Evolutionary conservation across 2,329 filamentous ascomycete genomes (phyloP).

Genomic region (Didymella pinodella): DNA sequence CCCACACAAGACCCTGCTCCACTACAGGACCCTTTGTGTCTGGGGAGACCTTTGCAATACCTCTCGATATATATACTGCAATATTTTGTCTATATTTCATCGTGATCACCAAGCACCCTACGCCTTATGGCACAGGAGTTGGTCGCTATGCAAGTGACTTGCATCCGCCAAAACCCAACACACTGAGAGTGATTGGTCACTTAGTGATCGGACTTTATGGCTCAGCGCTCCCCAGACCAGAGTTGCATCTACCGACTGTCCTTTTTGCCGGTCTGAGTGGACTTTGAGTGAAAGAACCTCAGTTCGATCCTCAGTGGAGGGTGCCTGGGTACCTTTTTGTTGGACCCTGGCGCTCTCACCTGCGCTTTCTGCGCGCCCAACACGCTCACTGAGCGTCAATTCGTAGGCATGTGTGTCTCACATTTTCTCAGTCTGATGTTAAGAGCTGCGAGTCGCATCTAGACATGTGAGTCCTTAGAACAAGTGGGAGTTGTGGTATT

Average conservation of each 20-base stretch:
- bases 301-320: slow-evolving; percentile 7
- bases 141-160: slow-evolving; percentile 10
- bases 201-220: slow-evolving; percentile 5
- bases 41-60: background rate
- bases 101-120: slow-evolving; percentile 6
- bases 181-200: slow-evolving; percentile 1
- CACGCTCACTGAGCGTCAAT: background rate
- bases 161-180: slow-evolving; percentile 1
- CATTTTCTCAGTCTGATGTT: too few species aligned
- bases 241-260: slow-evolving; percentile 9
- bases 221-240: slow-evolving; percentile 14
- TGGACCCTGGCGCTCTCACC: slow-evolving; percentile 2
- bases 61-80: slow-evolving; percentile 1
- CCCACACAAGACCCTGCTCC: background rate
- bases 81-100: background rate
- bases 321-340: background rate
- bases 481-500: background rate
- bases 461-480: too few species aligned
- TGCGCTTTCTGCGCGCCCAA: background rate
- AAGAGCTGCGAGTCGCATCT: too few species aligned
- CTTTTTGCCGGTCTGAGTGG: background rate
- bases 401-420: background rate
- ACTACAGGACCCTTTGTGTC: background rate
- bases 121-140: slow-evolving; percentile 7
- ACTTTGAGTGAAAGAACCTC: background rate